Evolutionary conservation across 2,329 filamentous ascomycete genomes (phyloP).

Genomic region (Xylariaceae sp.): DNA sequence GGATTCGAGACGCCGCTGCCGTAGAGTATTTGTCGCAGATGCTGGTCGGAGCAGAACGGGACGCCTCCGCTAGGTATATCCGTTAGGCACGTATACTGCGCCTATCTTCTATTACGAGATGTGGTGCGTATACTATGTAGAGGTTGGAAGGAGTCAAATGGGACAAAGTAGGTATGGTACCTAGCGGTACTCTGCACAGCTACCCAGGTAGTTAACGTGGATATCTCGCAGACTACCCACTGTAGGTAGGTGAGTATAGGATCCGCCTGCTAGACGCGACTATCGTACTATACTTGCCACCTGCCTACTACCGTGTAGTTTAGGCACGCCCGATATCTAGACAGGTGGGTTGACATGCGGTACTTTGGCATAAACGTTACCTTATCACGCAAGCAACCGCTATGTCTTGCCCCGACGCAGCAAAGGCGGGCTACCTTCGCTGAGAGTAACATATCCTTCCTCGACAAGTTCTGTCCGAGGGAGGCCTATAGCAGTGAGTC

Average conservation of each 20-base stretch:
- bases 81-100: background rate
- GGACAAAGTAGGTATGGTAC: background rate
- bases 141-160: background rate
- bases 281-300: background rate
- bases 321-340: background rate
- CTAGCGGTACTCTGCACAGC: too few species aligned
- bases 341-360: conserved; percentile 4
- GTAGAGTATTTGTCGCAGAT: conserved; percentile 11
- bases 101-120: background rate
- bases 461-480: background rate
- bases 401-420: conserved; percentile 5
- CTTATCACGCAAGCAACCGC: conserved; percentile 23
- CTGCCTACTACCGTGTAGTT: background rate
- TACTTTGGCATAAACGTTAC: conserved; percentile 13
- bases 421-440: conserved; percentile 5
- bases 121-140: background rate
- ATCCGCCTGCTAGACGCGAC: background rate
- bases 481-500: conserved; percentile 14
- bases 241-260: background rate
- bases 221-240: background rate
- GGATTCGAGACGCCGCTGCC: conserved; percentile 15
- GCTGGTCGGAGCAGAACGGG: background rate
- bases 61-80: background rate
- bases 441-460: background rate
- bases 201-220: too few species aligned